phyloP scores from a whole-genome alignment of 2,329 filamentous ascomycete genomes.

The Claviceps cyperi region DNA sequence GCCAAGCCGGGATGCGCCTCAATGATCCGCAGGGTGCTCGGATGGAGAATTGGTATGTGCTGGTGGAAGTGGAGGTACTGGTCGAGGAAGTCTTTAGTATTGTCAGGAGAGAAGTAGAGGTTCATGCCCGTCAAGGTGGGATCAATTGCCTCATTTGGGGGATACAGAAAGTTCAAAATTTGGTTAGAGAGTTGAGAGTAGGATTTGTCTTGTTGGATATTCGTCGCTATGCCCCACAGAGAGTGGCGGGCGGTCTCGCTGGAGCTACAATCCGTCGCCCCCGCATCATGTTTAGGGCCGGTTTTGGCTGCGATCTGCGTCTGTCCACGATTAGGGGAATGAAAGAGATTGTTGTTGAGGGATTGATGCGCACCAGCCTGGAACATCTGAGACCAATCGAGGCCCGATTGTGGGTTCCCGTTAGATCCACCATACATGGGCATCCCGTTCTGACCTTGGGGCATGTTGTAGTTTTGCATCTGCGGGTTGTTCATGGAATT shows the following conservation, averaged over 20 bases:
- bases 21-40: slow-evolving; percentile 54
- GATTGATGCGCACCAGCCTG: slow-evolving; percentile 54
- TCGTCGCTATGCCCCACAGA: slow-evolving; percentile 32
- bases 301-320: slow-evolving; percentile 56
- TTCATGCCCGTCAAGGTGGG: slow-evolving; percentile 41
- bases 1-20: slow-evolving; percentile 53
- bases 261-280: slow-evolving; percentile 32
- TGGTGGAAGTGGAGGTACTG: slow-evolving; percentile 59
- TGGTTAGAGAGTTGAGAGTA: slow-evolving; percentile 40
- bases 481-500: slow-evolving; percentile 52
- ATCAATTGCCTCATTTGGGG: slow-evolving; percentile 30
- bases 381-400: slow-evolving; percentile 71
- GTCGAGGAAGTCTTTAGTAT: slow-evolving; percentile 56
- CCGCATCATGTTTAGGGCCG: slow-evolving; percentile 43
- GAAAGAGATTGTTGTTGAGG: slow-evolving; percentile 42
- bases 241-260: slow-evolving; percentile 34
- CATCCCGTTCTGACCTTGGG: slow-evolving; percentile 47
- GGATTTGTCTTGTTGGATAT: slow-evolving; percentile 27
- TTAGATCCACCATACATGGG: slow-evolving; percentile 47
- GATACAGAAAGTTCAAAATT: slow-evolving; percentile 42
- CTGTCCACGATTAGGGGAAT: slow-evolving; percentile 48
- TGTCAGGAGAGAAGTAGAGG: slow-evolving; percentile 50
- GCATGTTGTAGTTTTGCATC: slow-evolving; percentile 50
- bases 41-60: slow-evolving; percentile 60
- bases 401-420: slow-evolving; percentile 45